phyloP scores from a whole-genome alignment of 2,329 filamentous ascomycete genomes.

The Mariannaea sp. region DNA sequence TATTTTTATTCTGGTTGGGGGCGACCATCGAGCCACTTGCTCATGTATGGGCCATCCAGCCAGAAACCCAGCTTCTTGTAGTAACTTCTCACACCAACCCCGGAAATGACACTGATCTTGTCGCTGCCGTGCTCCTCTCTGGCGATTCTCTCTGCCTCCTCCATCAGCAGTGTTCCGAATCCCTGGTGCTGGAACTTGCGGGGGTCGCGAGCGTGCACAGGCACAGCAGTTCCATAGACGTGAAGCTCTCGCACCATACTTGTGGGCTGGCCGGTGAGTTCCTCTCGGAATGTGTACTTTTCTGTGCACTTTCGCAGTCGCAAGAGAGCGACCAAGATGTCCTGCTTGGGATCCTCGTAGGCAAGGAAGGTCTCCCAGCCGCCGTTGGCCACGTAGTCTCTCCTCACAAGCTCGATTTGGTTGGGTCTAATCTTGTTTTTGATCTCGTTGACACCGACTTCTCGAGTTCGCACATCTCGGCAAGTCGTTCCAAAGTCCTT shows the following conservation, averaged over 20 bases:
- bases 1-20: constrained; percentile 29
- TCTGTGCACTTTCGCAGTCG: constrained; percentile 87
- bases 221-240: constrained; percentile 97
- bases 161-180: constrained; percentile 95
- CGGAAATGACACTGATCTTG: constrained; percentile 98
- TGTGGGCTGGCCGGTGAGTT: constrained; percentile 83
- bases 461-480: constrained; percentile 91
- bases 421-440: constrained; percentile 98
- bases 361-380: constrained; percentile 99
- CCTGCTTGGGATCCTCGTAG: constrained; percentile 98
- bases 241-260: constrained; percentile 94
- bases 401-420: constrained; percentile 90
- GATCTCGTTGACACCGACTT: constrained; percentile 98
- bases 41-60: constrained; percentile 88
- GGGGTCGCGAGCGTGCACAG: constrained; percentile 91
- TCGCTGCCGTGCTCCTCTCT: constrained; percentile 89
- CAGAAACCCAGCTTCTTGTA: constrained; percentile 92
- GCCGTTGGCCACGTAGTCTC: constrained; percentile 93
- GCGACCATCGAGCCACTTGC: constrained; percentile 64
- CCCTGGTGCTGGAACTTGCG: constrained; percentile 98
- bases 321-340: constrained; percentile 91
- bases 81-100: constrained; percentile 93
- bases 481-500: constrained; percentile 98
- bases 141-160: constrained; percentile 95
- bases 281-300: constrained; percentile 89